Percentiles rank a stretch among this genome's conserved stretches.
Conservation (phyloP, 805 yeast genomes). For the Nakazawaea pomicola region DNA sequence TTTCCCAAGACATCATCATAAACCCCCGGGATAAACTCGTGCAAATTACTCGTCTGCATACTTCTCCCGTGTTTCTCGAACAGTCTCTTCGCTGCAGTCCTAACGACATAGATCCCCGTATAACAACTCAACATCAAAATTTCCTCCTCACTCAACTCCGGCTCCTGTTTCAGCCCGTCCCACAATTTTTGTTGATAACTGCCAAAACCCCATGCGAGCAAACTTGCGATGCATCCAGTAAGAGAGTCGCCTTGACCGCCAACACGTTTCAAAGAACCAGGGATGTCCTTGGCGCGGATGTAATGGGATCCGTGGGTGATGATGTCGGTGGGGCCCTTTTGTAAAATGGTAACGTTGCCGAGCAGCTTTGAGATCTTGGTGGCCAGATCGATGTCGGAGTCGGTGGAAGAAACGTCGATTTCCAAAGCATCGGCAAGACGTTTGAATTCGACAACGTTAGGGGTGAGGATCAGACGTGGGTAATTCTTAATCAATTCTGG, state of each 20-base stretch:
- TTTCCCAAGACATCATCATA: conserved; percentile 5
- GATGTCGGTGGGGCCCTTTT: conserved; percentile 68
- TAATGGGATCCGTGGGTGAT: conserved; percentile 47
- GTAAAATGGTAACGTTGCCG: conserved; percentile 57
- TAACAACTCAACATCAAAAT: conserved; percentile 51
- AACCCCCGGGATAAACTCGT: conserved; percentile 47
- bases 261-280: conserved; percentile 75
- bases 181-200: conserved; percentile 56
- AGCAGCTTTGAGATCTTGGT: conserved; percentile 41
- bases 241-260: conserved; percentile 98
- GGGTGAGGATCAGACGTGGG: conserved; percentile 69
- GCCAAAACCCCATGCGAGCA: conserved; percentile 74
- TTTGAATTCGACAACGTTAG: conserved; percentile 81
- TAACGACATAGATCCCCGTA: conserved; percentile 66
- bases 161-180: conserved; percentile 36
- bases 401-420: conserved; percentile 24
- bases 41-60: conserved; percentile 82
- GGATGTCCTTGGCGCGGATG: conserved; percentile 34
- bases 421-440: conserved; percentile 54
- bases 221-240: conserved; percentile 79
- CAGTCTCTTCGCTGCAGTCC: conserved; percentile 62
- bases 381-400: conserved; percentile 25
- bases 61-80: conserved; percentile 63
- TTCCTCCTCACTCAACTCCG: conserved; percentile 21
- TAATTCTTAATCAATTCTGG: conserved; percentile 54